Evolutionary conservation across 768 basidiomycete species (phyloP), one percentile per base, ranked within the genome.

Genomic region (Collybia sp.): DNA sequence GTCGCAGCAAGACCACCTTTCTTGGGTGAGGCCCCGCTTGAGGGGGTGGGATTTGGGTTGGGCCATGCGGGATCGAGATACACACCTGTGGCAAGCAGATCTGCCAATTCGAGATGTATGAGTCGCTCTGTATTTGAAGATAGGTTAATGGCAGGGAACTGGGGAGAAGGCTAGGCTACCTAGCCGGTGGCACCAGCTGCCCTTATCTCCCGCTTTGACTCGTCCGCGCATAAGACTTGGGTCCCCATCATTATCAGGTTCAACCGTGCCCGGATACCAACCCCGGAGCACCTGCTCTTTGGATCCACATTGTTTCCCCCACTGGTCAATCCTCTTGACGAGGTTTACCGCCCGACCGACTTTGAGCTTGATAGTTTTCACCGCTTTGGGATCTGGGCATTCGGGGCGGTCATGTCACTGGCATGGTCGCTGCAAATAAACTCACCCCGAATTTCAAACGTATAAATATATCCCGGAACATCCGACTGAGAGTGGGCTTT

Each of bases 271-370:
- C 1, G 90, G 90, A 72, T 82, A 89, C 67, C 76, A 85, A 1
- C 87, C 88, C 37, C 86, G 75, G 12, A 87, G 64, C 32, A 88
- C 75, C 43, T 83, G 85, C 53, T 82, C 77, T 60, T 85, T 87
- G 6, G 86, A 87, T 3, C 78, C 78, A 49, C 90, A 93, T 54
- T 88, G 86, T 54, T 85, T 90, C 16, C 72, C 72, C 90, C 90
- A 92, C 54, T 93, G 75, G 57, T 84, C 80, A 39, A 90, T 71
- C 25, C 90, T 73, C 54, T 83, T 83, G 25, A 72, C 75, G 17
- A 90, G 73, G 58, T 89, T 89, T 31, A 77, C 75, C 1, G 90
- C 73, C 30, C 89, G 78, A 12, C 90, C 91, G 18, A 91, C 85
- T 70, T 93, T 91, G 53, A 90, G 70, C 54, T 81, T 77, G 50